Evolutionary conservation across 1,284 basidiomycete genomes (phyloP).

Genomic region (Ceratobasidium sp.): DNA sequence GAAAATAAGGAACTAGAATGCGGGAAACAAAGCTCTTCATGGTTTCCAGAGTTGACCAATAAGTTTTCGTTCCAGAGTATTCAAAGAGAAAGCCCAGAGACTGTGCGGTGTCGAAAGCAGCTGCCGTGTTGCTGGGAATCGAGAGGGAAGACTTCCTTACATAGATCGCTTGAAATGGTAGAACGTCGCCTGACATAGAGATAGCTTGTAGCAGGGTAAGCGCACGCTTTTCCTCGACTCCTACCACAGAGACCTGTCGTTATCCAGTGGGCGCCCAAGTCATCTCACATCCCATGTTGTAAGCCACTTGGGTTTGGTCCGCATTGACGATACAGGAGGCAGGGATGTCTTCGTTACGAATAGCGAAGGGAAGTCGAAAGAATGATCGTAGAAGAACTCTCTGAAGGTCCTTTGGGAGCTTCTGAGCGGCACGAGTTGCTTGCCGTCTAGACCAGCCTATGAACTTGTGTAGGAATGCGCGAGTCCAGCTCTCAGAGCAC

Average conservation of each 20-base stretch:
- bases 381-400: not conserved
- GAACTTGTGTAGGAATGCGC: not conserved
- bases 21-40: constrained; percentile 10
- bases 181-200: not conserved
- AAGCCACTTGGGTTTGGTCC: constrained; percentile 20
- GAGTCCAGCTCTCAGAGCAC: not conserved
- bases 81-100: constrained; percentile 11
- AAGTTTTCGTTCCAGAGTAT: not conserved
- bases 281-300: not conserved
- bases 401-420: not conserved
- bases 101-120: not conserved
- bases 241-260: constrained; percentile 3
- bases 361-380: not conserved
- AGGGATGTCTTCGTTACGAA: constrained; percentile 9
- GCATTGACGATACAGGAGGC: constrained; percentile 23
- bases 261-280: constrained; percentile 6
- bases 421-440: not conserved
- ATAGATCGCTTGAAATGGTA: constrained; percentile 16
- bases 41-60: constrained; percentile 8
- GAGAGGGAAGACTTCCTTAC: constrained; percentile 10
- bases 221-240: constrained; percentile 8
- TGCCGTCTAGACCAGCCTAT: not conserved
- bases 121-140: not conserved
- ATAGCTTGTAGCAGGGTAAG: not conserved
- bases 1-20: constrained; percentile 22